Base-by-base conservation (phyloP, 1,284 basidiomycete species). In the Cryptococcus amylolentus region DNA sequence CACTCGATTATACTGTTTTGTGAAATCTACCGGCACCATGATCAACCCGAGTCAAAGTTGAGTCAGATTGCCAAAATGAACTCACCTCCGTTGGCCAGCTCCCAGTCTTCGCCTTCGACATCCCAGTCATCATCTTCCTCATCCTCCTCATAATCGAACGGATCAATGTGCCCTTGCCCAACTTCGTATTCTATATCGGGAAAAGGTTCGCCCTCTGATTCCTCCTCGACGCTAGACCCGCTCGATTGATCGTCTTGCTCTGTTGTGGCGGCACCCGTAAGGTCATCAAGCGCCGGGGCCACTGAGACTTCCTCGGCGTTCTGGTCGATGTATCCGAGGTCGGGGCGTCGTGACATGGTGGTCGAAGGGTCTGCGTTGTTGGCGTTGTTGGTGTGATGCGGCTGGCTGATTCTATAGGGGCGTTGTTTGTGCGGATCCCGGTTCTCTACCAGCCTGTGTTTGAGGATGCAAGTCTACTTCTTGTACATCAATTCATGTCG, bases 1-100 rank as follows among this genome's bases (percentile, higher is more conserved):
- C 38, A 95, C 81, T 38, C 93, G 87, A 76, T 96, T 97, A 79
- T 90, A 97, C 69, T 95, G 91, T 77, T 97, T 97, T 35, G 93
- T 96, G 66, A 97, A 94, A 78, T 97, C 93, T 95, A 67, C 2
- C 16, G 18, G 18, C 1, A 38, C 18, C 39, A 14, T 52, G 28
- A 56, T 54, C 26, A 55, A 43, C 48, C 13, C 16, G 27, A 16
- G 40, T 38, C 10, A 26, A 20, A 26, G 12, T 27, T 13, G 1
- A 28, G 8, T 5, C 35, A 7, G 23, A 14, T 20, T 7, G 14
- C 10, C 2, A 14, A 27, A 12, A 27, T 4, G 8, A 4, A 70
- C 80, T 64, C 51, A 82, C 82, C 81, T 65, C 81, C 78, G 63
- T 81, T 78, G 2, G 89, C 86, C 39, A 89, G 83, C 69, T 92